Percentiles rank a stretch among this genome's conserved stretches.
These are phyloP conservation scores for Letharia columbiana DNA, from an alignment of 495 filamentous ascomycete species.

Conservation along the genomic window DNA sequence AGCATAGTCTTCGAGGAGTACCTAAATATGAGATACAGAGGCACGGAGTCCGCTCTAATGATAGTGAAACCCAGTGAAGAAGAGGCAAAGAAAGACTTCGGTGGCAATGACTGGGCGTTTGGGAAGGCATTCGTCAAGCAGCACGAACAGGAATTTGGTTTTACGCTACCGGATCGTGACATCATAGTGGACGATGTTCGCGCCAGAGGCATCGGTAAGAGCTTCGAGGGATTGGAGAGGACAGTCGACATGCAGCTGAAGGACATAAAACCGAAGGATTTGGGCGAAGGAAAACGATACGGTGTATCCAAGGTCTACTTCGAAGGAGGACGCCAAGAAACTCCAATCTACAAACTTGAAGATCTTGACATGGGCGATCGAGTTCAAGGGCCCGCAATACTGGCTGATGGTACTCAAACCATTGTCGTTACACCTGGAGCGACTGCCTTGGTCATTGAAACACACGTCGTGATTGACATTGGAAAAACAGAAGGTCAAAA, in stretches of 20 bases:
- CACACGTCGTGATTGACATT: constrained; percentile 54
- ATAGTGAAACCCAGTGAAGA: constrained; percentile 54
- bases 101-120: constrained; percentile 65
- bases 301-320: constrained; percentile 40
- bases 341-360: constrained; percentile 76
- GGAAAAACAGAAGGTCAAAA: constrained; percentile 49
- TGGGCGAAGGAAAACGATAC: constrained; percentile 29
- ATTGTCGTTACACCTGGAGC: constrained; percentile 83
- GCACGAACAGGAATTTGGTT: constrained; percentile 91
- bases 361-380: constrained; percentile 68
- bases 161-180: constrained; percentile 79
- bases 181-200: constrained; percentile 91
- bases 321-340: constrained; percentile 65
- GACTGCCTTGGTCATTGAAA: constrained; percentile 62
- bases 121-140: constrained; percentile 75
- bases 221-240: constrained; percentile 66
- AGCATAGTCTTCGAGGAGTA: constrained; percentile 79
- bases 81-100: constrained; percentile 48
- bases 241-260: constrained; percentile 73
- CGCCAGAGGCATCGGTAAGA: constrained; percentile 80
- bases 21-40: constrained; percentile 81
- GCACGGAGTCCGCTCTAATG: constrained; percentile 84
- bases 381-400: constrained; percentile 76
- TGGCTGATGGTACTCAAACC: constrained; percentile 93
- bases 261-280: constrained; percentile 42